Conservation (phyloP, 495 filamentous ascomycete species). For the Elaphomyces granulatus region DNA sequence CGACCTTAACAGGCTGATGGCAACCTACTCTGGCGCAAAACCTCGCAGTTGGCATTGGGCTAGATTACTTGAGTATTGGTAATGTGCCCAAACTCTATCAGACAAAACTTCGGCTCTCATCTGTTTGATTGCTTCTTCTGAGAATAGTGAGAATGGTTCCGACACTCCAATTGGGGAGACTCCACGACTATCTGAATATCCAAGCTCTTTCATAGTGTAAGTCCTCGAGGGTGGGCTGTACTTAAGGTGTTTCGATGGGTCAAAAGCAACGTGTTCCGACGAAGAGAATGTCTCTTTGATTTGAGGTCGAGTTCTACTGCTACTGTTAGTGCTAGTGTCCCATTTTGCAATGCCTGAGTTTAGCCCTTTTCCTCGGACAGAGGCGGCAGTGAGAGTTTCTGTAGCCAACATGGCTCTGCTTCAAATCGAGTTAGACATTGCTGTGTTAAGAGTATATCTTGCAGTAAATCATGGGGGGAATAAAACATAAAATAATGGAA, state of each 20-base stretch:
- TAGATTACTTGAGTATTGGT: constrained; percentile 47
- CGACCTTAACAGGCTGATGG: not conserved
- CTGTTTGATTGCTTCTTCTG: constrained; percentile 44
- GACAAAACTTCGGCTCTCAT: constrained; percentile 55
- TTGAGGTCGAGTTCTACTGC: no score
- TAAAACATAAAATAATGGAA: not conserved
- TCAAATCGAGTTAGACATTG: not conserved
- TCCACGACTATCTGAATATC: constrained; percentile 37
- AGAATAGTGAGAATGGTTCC: constrained; percentile 61
- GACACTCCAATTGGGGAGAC: constrained; percentile 55
- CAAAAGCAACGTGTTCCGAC: constrained; percentile 21
- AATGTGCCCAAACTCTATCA: constrained; percentile 48
- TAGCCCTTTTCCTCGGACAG: no score
- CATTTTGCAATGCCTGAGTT: no score
- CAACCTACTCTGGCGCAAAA: constrained; percentile 49
- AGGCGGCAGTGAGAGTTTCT: constrained; percentile 6
- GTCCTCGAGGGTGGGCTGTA: constrained; percentile 37
- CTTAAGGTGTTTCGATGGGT: constrained; percentile 40
- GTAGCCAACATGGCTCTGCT: constrained; percentile 10
- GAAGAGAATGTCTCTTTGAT: not conserved
- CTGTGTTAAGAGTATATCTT: not conserved
- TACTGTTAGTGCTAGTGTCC: no score
- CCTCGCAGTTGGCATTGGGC: constrained; percentile 53
- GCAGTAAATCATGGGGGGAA: not conserved
- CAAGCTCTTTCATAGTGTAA: constrained; percentile 47